These are phyloP conservation scores for Dothiorella sarmentorum DNA, from an alignment of 2,329 filamentous ascomycete species.

Conservation along the genomic window DNA sequence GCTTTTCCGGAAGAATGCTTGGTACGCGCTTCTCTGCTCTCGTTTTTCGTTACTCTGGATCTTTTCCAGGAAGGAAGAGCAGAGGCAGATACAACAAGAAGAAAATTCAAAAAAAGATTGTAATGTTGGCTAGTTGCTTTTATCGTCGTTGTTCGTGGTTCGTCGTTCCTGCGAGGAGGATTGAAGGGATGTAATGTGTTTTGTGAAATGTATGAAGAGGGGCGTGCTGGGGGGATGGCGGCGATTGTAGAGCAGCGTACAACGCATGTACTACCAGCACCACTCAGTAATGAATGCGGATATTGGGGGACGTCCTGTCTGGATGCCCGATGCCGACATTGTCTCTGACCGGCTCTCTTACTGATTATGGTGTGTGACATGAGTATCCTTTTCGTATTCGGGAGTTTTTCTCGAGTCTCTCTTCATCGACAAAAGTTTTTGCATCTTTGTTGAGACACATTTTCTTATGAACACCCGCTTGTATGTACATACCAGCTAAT, in stretches of 20 bases:
- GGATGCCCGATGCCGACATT: not conserved
- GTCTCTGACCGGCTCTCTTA: not conserved
- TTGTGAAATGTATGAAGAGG: not conserved
- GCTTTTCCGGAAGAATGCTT: not conserved
- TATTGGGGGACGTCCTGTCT: not conserved
- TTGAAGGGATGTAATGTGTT: not conserved
- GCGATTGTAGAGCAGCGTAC: not conserved
- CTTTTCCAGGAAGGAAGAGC: not conserved
- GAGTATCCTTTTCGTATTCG: too few species aligned
- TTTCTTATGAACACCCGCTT: too few species aligned
- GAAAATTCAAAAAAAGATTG: conserved; percentile 6
- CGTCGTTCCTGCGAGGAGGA: not conserved
- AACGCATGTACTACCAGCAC: not conserved
- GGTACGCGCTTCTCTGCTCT: not conserved
- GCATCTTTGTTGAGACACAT: too few species aligned
- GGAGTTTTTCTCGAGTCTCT: too few species aligned
- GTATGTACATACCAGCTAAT: too few species aligned
- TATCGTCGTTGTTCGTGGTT: not conserved
- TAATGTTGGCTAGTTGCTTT: not conserved
- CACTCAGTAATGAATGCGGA: not conserved
- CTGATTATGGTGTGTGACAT: too few species aligned
- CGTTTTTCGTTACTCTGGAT: not conserved
- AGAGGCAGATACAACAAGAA: not conserved
- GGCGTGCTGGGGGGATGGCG: not conserved
- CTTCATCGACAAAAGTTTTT: too few species aligned